Conservation (phyloP, 768 basidiomycete genomes). For the Phylloporus sp. region DNA sequence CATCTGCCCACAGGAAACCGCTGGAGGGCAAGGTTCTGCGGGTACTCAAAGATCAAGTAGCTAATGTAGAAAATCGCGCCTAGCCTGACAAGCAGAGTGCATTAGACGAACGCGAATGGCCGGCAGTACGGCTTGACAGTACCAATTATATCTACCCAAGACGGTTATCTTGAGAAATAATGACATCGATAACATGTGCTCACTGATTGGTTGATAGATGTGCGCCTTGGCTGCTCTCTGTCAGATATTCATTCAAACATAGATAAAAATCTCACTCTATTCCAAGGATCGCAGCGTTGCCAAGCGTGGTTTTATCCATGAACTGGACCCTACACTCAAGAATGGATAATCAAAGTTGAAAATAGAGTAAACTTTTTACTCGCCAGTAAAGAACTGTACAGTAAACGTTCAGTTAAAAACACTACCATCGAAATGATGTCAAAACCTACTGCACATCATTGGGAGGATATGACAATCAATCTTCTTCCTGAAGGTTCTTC, state of each 20-base stretch:
- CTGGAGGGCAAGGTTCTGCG: constrained; percentile 69
- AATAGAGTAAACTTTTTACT: not conserved
- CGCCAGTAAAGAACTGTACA: constrained; percentile 54
- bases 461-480: constrained; percentile 67
- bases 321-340: constrained; percentile 58
- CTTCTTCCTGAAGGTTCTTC: constrained; percentile 40
- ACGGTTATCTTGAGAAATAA: not conserved
- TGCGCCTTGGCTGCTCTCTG: constrained; percentile 44
- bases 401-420: not conserved
- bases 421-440: not conserved
- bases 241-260: not conserved
- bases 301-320: constrained; percentile 75
- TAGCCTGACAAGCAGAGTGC: constrained; percentile 43
- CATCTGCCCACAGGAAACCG: constrained; percentile 75
- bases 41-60: constrained; percentile 69
- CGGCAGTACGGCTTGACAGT: not conserved
- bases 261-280: constrained; percentile 45
- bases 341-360: not conserved
- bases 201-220: constrained; percentile 66
- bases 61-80: constrained; percentile 73
- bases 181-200: constrained; percentile 13
- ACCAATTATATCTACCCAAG: constrained; percentile 61
- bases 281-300: constrained; percentile 64
- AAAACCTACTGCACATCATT: constrained; percentile 63
- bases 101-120: not conserved